Conservation (phyloP, 208 protist species). For the Acanthamoeba quina region DNA sequence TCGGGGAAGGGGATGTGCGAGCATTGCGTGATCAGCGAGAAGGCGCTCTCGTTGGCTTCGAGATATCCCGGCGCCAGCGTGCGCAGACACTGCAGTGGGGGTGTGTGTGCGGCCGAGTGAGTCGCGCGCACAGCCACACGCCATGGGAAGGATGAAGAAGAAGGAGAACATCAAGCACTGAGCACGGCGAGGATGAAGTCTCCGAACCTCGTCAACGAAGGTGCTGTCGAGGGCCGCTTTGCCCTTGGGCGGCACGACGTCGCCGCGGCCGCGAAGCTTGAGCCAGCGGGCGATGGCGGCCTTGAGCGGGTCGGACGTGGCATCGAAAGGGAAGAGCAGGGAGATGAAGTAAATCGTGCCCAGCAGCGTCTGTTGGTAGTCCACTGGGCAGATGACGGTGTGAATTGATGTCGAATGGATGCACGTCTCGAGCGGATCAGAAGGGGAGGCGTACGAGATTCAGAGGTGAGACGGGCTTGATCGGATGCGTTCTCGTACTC, state of each 20-base stretch:
- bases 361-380: background rate
- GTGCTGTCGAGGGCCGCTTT: background rate
- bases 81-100: background rate
- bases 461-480: background rate
- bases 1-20: slow-evolving; percentile 3
- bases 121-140: too few relatives aligned
- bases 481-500: slow-evolving; percentile 34
- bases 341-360: slow-evolving; percentile 18
- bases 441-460: background rate
- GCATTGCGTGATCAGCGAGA: slow-evolving; percentile 11
- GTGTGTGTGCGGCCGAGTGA: background rate
- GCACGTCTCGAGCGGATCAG: background rate
- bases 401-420: background rate
- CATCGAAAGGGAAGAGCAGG: slow-evolving; percentile 27
- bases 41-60: background rate
- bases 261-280: slow-evolving; percentile 3
- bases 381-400: background rate
- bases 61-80: background rate
- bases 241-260: background rate
- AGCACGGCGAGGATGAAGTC: background rate
- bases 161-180: background rate
- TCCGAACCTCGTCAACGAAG: slow-evolving; percentile 6
- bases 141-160: background rate
- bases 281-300: background rate
- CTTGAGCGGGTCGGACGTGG: background rate